Base-by-base conservation (phyloP, 2,329 filamentous ascomycete species). In the Phoma sp. region DNA sequence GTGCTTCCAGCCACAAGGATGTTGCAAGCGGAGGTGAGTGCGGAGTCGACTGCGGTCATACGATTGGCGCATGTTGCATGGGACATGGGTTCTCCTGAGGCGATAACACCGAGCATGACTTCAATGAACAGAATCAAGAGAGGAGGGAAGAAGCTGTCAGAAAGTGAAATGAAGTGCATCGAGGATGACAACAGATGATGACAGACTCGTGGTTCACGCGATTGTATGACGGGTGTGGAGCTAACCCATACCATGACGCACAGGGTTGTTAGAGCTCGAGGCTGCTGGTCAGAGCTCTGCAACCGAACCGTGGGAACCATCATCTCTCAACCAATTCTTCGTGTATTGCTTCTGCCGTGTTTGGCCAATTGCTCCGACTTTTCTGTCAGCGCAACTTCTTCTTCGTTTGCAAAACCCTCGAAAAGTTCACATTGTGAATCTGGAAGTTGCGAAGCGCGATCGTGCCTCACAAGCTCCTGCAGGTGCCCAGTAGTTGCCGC, bases 401-500 rank as follows among this genome's bases (percentile, higher is more conserved):
- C 34, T 36, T 46, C 40, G 25, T 46, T 32, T 49, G 14, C 18
- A 30, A 29, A 14, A 18, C 2, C 38, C 21, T 15, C 29, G 1
- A 5, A 10, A 15, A 7, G 25, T 20, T 30, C 12, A n/a, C 18
- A 42, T 15, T 33, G 7, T 11, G 29, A 40, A 14, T 15, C 18
- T 33, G 43, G 34, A 30, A 42, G 37, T 39, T 36, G 18, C 26
- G 20, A 36, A 18, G 37, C n/a, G n/a, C 32, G 15, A 33, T 40
- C 29, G 45, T 29, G 28, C 45, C 9, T 43, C n/a, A 23, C 45
- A 45, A 59, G 53, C 56, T 64, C 49, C 57, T 64, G 57, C 60
- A 56, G 51, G 51, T 53, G 53, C 46, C 43, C 50, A 55, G 47
- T 57, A 54, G 48, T 54, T 63, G 49, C 57, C 53, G 61, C 61